Evolutionary conservation across 352 stramenopile genomes (phyloP).

Genomic region (Phytopythium aichiense): DNA sequence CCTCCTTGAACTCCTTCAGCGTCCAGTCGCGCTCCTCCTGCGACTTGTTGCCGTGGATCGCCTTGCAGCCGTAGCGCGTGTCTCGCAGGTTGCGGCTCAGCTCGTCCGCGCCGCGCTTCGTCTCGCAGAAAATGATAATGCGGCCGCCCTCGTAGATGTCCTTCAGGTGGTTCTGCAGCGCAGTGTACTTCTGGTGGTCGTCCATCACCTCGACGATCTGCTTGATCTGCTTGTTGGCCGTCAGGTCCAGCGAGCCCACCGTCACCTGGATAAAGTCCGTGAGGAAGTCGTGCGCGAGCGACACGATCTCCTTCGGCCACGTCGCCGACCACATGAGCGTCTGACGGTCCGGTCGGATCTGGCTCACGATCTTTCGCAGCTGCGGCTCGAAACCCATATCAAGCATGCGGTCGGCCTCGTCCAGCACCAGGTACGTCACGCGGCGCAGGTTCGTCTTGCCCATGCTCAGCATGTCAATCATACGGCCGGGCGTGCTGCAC

Average conservation of each 20-base stretch:
- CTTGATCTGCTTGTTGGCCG: conserved; percentile 98
- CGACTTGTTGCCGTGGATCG: conserved; percentile 99
- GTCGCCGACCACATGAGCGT: conserved; percentile 99
- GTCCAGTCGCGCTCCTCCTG: conserved; percentile 97
- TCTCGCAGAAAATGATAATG: conserved; percentile 99
- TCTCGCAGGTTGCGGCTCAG: conserved; percentile 92
- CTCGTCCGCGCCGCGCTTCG: conserved; percentile 98
- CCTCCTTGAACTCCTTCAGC: conserved; percentile 96
- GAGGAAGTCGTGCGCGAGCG: conserved; percentile 96
- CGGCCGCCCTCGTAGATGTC: conserved; percentile 88
- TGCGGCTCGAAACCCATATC: conserved; percentile 96
- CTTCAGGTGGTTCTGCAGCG: conserved; percentile 82
- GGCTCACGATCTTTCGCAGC: conserved; percentile 94
- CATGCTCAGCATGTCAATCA: conserved; percentile 98
- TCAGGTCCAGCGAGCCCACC: conserved; percentile 93
- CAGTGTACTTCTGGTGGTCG: conserved; percentile 95
- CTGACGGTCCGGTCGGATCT: conserved; percentile 97
- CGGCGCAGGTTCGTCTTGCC: conserved; percentile 95
- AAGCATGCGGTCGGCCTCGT: conserved; percentile 98
- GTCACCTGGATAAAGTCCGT: conserved; percentile 97
- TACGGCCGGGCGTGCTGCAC: conserved; percentile 91
- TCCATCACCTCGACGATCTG: conserved; percentile 96
- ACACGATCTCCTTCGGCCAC: conserved; percentile 98
- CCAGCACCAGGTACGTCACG: conserved; percentile 98
- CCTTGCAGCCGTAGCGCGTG: conserved; percentile 93